A percentile compares a stretch with the other conserved stretches of the same genome.
phyloP scores from a whole-genome alignment of 768 basidiomycete species.

The Mycena leptocephala region DNA sequence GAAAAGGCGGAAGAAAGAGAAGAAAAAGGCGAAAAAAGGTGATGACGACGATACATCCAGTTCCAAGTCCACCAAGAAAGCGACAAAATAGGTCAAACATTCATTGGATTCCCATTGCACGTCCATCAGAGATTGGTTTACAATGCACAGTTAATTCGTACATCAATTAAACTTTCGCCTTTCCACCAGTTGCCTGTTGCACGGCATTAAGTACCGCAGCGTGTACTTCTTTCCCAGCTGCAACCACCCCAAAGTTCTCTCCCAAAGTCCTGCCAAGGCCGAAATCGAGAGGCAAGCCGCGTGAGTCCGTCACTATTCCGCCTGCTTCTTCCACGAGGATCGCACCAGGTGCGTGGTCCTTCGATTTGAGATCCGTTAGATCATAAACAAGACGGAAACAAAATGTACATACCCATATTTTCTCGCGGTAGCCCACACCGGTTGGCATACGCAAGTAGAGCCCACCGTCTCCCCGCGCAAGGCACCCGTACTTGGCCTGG shows the following conservation, averaged over 20 bases:
- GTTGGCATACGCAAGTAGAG: constrained; percentile 88
- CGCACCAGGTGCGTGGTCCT: constrained; percentile 94
- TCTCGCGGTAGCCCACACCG: constrained; percentile 87
- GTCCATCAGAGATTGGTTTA: no score
- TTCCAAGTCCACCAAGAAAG: constrained; percentile 28
- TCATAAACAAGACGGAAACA: not conserved
- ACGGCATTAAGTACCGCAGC: constrained; percentile 81
- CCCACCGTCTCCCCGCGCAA: constrained; percentile 90
- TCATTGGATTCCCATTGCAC: no score
- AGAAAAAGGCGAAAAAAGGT: constrained; percentile 23
- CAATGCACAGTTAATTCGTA: not conserved
- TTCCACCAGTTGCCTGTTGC: constrained; percentile 65
- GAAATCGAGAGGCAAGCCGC: constrained; percentile 87
- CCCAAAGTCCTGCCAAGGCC: constrained; percentile 89
- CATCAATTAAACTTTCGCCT: constrained; percentile 31
- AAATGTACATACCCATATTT: constrained; percentile 87
- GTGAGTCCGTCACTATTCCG: constrained; percentile 89
- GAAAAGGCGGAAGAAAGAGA: constrained; percentile 23
- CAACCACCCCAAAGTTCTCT: constrained; percentile 91
- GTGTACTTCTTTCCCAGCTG: constrained; percentile 83
- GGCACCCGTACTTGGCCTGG: constrained; percentile 94
- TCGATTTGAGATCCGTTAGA: not conserved
- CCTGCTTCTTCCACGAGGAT: constrained; percentile 92
- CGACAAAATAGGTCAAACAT: constrained; percentile 26
- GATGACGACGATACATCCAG: not conserved